These are phyloP conservation scores for Corymbia calophylla DNA, from an alignment of 441 rosid genomes.

Conservation along the genomic window DNA sequence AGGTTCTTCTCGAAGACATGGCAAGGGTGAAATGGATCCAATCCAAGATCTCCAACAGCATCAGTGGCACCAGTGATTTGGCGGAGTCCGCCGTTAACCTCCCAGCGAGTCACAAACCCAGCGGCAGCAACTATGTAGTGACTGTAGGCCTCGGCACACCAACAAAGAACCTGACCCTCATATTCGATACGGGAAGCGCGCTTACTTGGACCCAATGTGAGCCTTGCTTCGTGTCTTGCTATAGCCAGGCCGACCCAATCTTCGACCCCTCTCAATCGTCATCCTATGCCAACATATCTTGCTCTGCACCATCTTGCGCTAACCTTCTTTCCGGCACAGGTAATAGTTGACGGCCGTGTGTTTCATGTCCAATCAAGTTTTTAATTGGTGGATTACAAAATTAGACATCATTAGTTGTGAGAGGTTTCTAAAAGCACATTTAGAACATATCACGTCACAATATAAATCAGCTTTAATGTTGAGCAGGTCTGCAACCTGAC, in stretches of 20 bases:
- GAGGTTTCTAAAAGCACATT: neutral
- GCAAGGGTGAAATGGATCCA: neutral
- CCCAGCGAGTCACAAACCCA: neutral
- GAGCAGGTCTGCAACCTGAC: accelerated
- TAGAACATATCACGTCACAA: neutral
- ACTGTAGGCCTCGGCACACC: neutral
- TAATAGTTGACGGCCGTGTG: too few species aligned
- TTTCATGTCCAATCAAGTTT: too few species aligned
- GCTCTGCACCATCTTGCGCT: neutral
- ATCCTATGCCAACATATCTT: neutral
- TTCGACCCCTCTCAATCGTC: neutral
- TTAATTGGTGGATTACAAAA: too few species aligned
- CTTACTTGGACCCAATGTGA: conserved; percentile 1
- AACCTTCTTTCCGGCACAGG: neutral
- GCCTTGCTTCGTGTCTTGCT: neutral
- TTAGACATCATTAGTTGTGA: neutral
- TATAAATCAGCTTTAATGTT: neutral
- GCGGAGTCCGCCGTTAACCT: neutral
- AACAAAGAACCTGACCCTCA: neutral
- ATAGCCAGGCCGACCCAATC: neutral
- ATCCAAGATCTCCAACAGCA: neutral
- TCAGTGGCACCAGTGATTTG: neutral
- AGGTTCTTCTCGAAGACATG: neutral
- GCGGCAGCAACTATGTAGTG: neutral
- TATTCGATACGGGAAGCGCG: neutral